These are phyloP conservation scores for Suillus weaverae DNA, from an alignment of 768 basidiomycete genomes.

Conservation along the genomic window DNA sequence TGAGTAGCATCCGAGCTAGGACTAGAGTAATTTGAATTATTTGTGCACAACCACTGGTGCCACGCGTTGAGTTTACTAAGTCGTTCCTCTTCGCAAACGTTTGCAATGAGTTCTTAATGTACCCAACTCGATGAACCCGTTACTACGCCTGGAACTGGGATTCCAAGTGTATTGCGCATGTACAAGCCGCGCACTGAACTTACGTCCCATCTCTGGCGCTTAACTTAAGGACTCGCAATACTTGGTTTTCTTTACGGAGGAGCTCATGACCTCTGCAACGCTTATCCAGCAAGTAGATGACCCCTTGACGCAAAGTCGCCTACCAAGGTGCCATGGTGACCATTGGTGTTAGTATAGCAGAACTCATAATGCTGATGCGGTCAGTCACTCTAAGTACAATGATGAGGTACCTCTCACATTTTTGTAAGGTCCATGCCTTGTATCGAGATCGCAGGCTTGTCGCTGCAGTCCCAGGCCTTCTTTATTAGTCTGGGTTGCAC, in stretches of 20 bases:
- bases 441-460: not conserved
- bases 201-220: not conserved
- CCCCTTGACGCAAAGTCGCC: not conserved
- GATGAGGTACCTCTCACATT: not conserved
- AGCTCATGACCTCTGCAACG: not conserved
- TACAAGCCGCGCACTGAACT: not conserved
- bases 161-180: not conserved
- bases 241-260: not conserved
- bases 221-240: not conserved
- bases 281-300: not conserved
- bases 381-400: not conserved
- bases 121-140: not conserved
- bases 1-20: not conserved
- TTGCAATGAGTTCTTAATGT: not conserved
- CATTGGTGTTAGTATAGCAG: not conserved
- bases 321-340: not conserved
- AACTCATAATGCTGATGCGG: constrained; percentile 2
- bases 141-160: not conserved
- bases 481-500: not conserved
- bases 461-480: not conserved
- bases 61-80: too few relatives aligned
- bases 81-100: not conserved
- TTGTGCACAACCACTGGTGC: not conserved
- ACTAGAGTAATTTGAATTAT: not conserved
- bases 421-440: not conserved